Base-by-base conservation (phyloP, 2,329 filamentous ascomycete genomes). In the Aspergillus candidus region DNA sequence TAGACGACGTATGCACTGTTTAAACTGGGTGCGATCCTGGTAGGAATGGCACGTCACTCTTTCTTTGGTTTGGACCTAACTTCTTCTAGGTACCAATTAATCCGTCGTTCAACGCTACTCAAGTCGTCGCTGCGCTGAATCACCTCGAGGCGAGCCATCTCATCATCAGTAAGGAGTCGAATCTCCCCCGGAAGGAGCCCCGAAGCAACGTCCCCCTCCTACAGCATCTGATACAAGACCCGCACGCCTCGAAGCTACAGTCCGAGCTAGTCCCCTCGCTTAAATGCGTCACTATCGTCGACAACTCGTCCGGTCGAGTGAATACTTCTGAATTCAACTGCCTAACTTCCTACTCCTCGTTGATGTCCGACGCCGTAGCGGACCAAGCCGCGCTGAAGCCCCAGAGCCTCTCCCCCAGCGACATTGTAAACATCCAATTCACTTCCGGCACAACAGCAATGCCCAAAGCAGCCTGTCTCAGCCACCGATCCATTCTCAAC, bases 341-440 rank as follows among this genome's bases (percentile, higher is more conserved):
- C 8, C 62, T 73, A 10, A 74, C 69, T 1, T 64, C 66, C 2
- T 82, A 77, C 32, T 54, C 73, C 13, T 69, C 74, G 18, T 52
- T 74, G 47, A 58, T 61, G 22, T 68, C 67, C 11, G 59, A 68
- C 8, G 64, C 76, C 47, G 67, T 71, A 4, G 62, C 61, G n/a
- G 58, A 66, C 43, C 59, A 58, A 38, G 48, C 45, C 38, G 47
- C 65, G 48, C 44, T 86, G 68, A 56, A 67, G 58, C 48, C 72
- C 66, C 62, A 72, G 61, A 10, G 55, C 56, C 27, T 65, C 17
- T 66, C 72, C 84, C 73, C 81, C 0, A 64, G 78, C 48, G 91
- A 97, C 40, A 81, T 85, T 2, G 83, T 94, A 53, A 97, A 96
- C 62, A 95, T 97, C 52, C 91, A 97, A 65, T 97, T 97, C 71